Evolutionary conservation across 179 eudicot genomes (phyloP).

Genomic region (Monotropa hypopitys): DNA sequence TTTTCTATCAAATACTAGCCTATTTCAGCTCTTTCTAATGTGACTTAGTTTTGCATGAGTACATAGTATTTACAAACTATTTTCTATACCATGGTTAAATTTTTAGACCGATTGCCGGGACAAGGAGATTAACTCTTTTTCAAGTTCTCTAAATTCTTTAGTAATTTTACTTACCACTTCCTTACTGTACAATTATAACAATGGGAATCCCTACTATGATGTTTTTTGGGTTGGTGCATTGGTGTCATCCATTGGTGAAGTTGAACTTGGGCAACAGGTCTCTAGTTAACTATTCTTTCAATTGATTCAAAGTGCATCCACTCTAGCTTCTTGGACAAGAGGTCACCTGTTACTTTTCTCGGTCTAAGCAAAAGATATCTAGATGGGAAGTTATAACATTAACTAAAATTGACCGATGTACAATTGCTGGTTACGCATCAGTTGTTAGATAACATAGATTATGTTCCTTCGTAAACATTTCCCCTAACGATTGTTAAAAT

Average conservation of each 20-base stretch:
- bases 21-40: not conserved
- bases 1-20: not conserved
- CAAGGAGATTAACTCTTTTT: not conserved
- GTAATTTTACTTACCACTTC: conserved; percentile 1
- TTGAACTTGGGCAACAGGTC: conserved; percentile 96
- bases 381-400: conserved; percentile 22
- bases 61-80: not conserved
- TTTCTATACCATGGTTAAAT: not conserved
- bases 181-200: conserved; percentile 82
- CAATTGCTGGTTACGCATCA: conserved; percentile 5
- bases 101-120: not conserved
- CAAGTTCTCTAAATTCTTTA: not conserved
- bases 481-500: not conserved
- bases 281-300: conserved; percentile 7
- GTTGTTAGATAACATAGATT: not conserved
- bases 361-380: conserved; percentile 31
- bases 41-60: not conserved
- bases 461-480: not conserved
- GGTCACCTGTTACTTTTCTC: conserved; percentile 54
- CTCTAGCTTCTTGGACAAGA: conserved; percentile 14
- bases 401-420: conserved; percentile 45
- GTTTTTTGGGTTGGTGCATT: conserved; percentile 89
- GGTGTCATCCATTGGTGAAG: conserved; percentile 88
- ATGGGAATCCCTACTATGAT: conserved; percentile 81
- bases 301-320: not conserved